Base-by-base conservation (phyloP, 2,329 filamentous ascomycete species). In the Pezicula carpinea region DNA sequence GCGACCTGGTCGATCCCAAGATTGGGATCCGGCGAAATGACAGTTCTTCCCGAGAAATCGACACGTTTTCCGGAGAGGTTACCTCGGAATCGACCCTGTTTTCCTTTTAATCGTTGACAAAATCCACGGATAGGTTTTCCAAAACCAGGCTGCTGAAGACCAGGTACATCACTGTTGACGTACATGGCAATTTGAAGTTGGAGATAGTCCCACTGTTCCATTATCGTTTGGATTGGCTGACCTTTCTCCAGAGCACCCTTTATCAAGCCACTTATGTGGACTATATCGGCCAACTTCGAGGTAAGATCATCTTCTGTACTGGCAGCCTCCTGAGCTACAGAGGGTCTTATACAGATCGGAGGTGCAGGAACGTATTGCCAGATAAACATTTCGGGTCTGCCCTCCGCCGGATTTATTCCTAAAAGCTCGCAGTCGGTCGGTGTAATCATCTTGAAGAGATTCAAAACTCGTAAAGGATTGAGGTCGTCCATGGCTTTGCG, bases 141-240 rank as follows among this genome's bases (percentile, higher is more conserved):
- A 50, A 90, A 85, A 7, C 89, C 88, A 11, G 85, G 85, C 59
- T 95, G 89, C 58, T 91, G 85, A n/a, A 99, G 77, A 22, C 92
- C 92, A 0, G 93, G 93, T 2, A 95, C 84, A 59, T 96, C 91
- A 53, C 91, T 96, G 71, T 99, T 97, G 66, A 99, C 92, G 65
- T 99, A 97, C 77, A 97, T 90, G 51, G 92, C 93, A 50, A 97
- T 87, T 61, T 97, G 91, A 7, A 96, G 77, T 62, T 97, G 92
- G 51, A 99, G 73, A 60, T 92, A 97, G 63, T 99, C 93, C 93
- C 93, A 99, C 59, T 96, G 90, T 64, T 99, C 93, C 83, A 97
- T 95, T 47, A 97, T 87, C 1, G 89, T 95, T 55, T 87, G 81
- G 2, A 99, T 78, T 0, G 89, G 83, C 13, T 91, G 87, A 8